These are phyloP conservation scores for Cryptosporidium canis DNA, from an alignment of 169 alveolate species.

Conservation along the genomic window DNA sequence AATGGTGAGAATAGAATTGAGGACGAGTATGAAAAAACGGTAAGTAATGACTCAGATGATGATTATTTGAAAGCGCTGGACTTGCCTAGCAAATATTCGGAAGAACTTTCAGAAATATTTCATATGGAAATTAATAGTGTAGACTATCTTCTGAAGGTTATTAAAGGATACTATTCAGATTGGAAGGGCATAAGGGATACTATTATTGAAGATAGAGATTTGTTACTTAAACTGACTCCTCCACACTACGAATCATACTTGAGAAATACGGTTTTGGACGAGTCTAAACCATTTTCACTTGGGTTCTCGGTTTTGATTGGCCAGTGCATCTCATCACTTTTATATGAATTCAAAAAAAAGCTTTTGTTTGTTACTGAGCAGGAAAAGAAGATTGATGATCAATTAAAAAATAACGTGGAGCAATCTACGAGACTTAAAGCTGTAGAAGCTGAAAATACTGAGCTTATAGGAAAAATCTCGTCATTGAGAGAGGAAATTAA, in stretches of 20 bases:
- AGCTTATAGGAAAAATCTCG: background rate
- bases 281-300: conserved; percentile 19
- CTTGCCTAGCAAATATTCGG: background rate
- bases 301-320: conserved; percentile 61
- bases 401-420: background rate
- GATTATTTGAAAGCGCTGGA: background rate
- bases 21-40: background rate
- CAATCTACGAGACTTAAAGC: background rate
- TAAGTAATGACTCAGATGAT: background rate
- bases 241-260: conserved; percentile 26
- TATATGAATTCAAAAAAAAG: background rate
- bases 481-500: background rate
- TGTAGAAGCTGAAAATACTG: conserved; percentile 2
- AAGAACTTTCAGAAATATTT: conserved; percentile 17
- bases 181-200: conserved; percentile 44
- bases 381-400: conserved; percentile 10
- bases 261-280: background rate
- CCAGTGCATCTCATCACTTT: conserved; percentile 21
- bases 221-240: conserved; percentile 13
- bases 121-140: conserved; percentile 23
- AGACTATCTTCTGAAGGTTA: conserved; percentile 22
- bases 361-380: background rate
- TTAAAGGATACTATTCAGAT: conserved; percentile 47
- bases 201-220: conserved; percentile 22
- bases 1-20: background rate